phyloP scores from a whole-genome alignment of 1,284 basidiomycete species.

The Ceratobasidium sp. region DNA sequence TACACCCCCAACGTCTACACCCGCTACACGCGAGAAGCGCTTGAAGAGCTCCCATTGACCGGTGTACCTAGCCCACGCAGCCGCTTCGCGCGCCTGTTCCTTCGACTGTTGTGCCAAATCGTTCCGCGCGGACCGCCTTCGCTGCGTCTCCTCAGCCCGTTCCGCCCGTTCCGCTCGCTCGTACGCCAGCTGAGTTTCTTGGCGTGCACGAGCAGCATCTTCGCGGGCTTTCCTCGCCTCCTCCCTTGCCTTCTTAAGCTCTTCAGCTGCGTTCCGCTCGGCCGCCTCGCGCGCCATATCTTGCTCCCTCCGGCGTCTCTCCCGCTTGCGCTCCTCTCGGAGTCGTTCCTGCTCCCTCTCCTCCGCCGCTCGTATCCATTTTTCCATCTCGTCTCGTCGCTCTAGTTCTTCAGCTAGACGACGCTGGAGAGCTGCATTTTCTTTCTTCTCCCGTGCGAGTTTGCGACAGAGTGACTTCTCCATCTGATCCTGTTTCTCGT shows the following conservation, averaged over 20 bases:
- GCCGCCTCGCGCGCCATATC: neutral
- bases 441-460: neutral
- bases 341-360: slow-evolving; percentile 26
- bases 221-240: slow-evolving; percentile 1
- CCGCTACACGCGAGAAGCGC: slow-evolving; percentile 3
- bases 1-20: neutral
- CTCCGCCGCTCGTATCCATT: slow-evolving; percentile 10
- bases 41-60: slow-evolving; percentile 26
- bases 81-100: neutral
- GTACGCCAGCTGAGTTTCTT: neutral
- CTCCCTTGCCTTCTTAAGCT: neutral
- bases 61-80: slow-evolving; percentile 25
- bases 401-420: neutral
- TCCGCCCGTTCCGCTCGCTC: slow-evolving; percentile 25
- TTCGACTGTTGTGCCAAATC: neutral
- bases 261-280: neutral
- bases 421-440: neutral
- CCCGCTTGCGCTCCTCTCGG: slow-evolving; percentile 20
- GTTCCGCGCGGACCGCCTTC: neutral
- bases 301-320: neutral
- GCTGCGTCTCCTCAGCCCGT: slow-evolving; percentile 22
- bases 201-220: slow-evolving; percentile 1
- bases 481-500: neutral
- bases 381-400: slow-evolving; percentile 1
- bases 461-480: slow-evolving; percentile 5